Percentiles rank a stretch among this genome's conserved stretches.
Evolutionary conservation across 2,329 filamentous ascomycete genomes (phyloP).

Genomic region (Cytospora piceae): DNA sequence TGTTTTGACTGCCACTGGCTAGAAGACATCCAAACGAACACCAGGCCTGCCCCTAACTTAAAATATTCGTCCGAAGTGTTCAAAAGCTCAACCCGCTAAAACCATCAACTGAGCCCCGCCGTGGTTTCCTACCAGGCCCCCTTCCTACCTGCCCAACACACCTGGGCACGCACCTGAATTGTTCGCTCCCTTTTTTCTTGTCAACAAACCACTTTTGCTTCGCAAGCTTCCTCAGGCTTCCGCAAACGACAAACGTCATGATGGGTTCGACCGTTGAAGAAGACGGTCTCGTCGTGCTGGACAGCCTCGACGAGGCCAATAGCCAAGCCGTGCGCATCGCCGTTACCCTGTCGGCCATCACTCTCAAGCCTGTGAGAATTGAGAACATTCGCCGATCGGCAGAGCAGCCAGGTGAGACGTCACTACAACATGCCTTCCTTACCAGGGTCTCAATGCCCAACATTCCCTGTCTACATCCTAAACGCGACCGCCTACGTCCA

Average conservation of each 20-base stretch:
- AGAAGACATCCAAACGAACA: neutral
- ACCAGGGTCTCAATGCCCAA: neutral
- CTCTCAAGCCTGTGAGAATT: slow-evolving; percentile 57
- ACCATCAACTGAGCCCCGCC: neutral
- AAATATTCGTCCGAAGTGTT: neutral
- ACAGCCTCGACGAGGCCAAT: slow-evolving; percentile 63
- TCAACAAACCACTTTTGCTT: neutral
- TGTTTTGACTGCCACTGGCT: neutral
- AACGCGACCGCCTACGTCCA: neutral
- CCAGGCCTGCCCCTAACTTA: neutral
- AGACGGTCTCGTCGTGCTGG: slow-evolving; percentile 47
- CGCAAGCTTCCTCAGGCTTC: neutral
- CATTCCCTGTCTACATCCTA: neutral
- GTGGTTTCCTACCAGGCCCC: neutral
- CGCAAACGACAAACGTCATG: neutral
- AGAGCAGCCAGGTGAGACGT: slow-evolving; percentile 37
- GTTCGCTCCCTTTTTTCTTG: neutral
- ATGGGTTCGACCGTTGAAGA: slow-evolving; percentile 18
- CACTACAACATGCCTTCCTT: neutral
- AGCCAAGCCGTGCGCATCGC: slow-evolving; percentile 64
- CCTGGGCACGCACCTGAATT: neutral
- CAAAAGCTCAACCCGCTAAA: neutral
- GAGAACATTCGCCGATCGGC: slow-evolving; percentile 54
- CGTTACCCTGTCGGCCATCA: slow-evolving; percentile 58
- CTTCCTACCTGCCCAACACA: neutral